A percentile compares a stretch with the other conserved stretches of the same genome.
These are phyloP conservation scores for Mikania micrantha DNA, from an alignment of 129 eudicot species.

Conservation along the genomic window DNA sequence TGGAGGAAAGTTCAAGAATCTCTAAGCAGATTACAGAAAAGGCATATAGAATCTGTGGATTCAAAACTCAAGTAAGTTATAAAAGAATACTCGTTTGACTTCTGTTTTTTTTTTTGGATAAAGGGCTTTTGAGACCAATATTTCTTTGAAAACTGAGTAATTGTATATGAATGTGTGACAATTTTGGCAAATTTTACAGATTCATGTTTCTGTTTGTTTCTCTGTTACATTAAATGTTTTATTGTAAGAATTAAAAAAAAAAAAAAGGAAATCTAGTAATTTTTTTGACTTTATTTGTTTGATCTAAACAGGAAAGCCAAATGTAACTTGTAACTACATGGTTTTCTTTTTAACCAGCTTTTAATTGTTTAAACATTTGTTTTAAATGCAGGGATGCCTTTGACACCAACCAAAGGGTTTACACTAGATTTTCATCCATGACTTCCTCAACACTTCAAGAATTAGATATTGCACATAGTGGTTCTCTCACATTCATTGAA, in stretches of 20 bases:
- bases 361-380: not conserved
- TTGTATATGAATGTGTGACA: not conserved
- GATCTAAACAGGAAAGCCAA: not conserved
- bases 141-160: not conserved
- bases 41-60: constrained; percentile 29
- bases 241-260: not conserved
- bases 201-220: not conserved
- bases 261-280: not conserved
- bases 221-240: not conserved
- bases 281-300: constrained; percentile 11
- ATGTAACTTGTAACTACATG: not conserved
- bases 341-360: not conserved
- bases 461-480: constrained; percentile 25
- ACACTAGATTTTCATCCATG: constrained; percentile 29
- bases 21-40: constrained; percentile 28
- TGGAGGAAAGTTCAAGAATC: constrained; percentile 49
- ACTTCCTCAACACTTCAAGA: constrained; percentile 40
- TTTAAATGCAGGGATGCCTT: constrained; percentile 27
- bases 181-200: not conserved
- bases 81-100: not conserved
- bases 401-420: constrained; percentile 27
- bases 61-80: constrained; percentile 31
- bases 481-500: constrained; percentile 40
- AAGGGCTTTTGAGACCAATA: constrained; percentile 5
- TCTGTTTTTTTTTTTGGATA: too few relatives aligned